These are phyloP conservation scores for Nitzschia palea DNA, from an alignment of 108 stramenopile species.

Conservation along the genomic window DNA sequence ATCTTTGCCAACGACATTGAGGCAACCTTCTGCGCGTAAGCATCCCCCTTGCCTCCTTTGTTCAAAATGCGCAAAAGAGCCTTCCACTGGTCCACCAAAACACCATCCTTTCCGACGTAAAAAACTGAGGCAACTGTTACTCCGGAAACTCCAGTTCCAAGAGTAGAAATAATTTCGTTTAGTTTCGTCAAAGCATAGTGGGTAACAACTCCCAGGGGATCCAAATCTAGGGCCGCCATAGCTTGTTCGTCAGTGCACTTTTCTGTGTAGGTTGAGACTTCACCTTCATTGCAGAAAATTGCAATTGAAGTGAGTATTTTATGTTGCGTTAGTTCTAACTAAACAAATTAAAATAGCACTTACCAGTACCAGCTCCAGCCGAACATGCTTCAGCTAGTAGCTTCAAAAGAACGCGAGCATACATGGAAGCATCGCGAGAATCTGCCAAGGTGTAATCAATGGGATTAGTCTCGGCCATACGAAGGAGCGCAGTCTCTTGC, in stretches of 20 bases:
- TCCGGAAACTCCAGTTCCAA: constrained; percentile 54
- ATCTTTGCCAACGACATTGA: constrained; percentile 74
- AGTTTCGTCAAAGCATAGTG: constrained; percentile 83
- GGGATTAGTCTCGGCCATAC: constrained; percentile 90
- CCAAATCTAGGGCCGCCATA: constrained; percentile 63
- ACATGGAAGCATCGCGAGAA: constrained; percentile 90
- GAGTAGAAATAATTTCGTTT: constrained; percentile 65
- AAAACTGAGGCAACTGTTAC: constrained; percentile 79
- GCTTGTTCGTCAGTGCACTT: constrained; percentile 62
- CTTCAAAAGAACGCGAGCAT: constrained; percentile 84
- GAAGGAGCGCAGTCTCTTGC: constrained; percentile 83
- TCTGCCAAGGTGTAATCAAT: constrained; percentile 88
- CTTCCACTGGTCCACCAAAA: constrained; percentile 88
- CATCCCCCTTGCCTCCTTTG: constrained; percentile 83
- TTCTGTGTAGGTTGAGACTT: constrained; percentile 39
- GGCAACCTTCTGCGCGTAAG: constrained; percentile 76
- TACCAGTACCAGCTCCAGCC: constrained; percentile 68
- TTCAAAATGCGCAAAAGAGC: constrained; percentile 75
- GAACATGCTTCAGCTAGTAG: constrained; percentile 76
- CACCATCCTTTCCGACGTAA: constrained; percentile 82
- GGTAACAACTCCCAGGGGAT: constrained; percentile 82
- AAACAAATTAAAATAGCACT: constrained; percentile 9
- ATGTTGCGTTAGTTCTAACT: neutral
- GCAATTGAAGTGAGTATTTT: neutral
- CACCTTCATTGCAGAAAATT: constrained; percentile 14